Base-by-base conservation (phyloP, 1,284 basidiomycete genomes). In the Rhodotorula glutinis region DNA sequence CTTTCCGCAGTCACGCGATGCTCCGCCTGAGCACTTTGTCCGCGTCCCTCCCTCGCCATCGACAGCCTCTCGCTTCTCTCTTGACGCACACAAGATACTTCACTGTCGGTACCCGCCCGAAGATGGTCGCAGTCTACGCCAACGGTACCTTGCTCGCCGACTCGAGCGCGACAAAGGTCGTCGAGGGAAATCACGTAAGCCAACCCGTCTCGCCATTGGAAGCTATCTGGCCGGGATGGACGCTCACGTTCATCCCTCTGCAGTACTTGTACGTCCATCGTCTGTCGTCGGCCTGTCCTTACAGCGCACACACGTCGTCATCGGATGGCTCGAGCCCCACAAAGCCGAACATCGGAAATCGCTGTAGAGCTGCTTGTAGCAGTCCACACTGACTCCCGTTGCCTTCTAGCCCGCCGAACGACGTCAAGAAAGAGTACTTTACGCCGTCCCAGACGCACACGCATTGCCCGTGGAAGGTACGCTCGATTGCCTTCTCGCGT, bases 61-160 rank as follows among this genome's bases (percentile, higher is more conserved):
- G 55, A 8, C 41, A 29, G 41, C 17, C 29, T 23, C 23, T 46
- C 16, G 17, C 40, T 10, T 46, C n/a, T 14, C 1, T 21, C 29
- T 4, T 29, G n/a, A 8, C 16, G 10, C 53, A 21, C 38, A 23
- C 53, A 41, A 17, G 38, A 13, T 14, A 23, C 25, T 55, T 25
- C 16, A 55, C 53, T 25, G 30, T 53, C 33, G 49, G 49, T 16
- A 51, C 49, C 14, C 49, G 25, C 19, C 40, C 40, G n/a, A 47
- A 64, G 3, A 69, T 69, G 67, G 71, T 69, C 58, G 59, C 63
- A 16, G 66, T 73, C 59, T 51, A 63, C 79, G 10, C 75, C 85
- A 80, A 85, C 73, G 83, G 82, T 46, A 79, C 77, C 29, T 79
- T 84, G 47, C 80, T 90, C 71, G 86, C 86, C 14, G 82, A 87